phyloP scores from a whole-genome alignment of 2,329 filamentous ascomycete species.

The Hymenoscyphus fructigenus region DNA sequence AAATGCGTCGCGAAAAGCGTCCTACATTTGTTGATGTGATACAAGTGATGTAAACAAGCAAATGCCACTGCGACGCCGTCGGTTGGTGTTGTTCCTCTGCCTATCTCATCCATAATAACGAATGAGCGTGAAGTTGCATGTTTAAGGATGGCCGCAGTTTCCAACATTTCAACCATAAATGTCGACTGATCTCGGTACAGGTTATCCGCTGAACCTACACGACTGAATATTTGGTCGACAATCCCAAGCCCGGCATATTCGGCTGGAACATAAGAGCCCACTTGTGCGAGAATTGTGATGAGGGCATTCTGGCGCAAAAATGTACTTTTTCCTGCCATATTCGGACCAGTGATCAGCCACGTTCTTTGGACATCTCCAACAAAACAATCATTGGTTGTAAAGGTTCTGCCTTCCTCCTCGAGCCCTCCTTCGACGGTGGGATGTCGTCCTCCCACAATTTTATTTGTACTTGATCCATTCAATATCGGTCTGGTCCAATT shows the following conservation, averaged over 20 bases:
- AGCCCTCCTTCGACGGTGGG: constrained; percentile 88
- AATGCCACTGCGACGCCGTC: constrained; percentile 90
- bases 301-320: constrained; percentile 94
- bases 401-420: constrained; percentile 73
- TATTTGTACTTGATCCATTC: constrained; percentile 63
- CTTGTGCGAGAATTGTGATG: constrained; percentile 89
- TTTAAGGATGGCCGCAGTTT: constrained; percentile 87
- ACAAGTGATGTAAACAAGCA: constrained; percentile 82
- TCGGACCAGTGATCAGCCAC: constrained; percentile 77
- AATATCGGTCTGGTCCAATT: constrained; percentile 72
- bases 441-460: constrained; percentile 83
- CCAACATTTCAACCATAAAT: constrained; percentile 99
- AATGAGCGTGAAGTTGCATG: constrained; percentile 82
- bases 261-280: constrained; percentile 89
- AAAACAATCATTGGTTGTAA: constrained; percentile 83
- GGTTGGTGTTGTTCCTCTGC: constrained; percentile 87
- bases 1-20: constrained; percentile 96
- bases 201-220: constrained; percentile 91
- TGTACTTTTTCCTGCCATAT: constrained; percentile 97
- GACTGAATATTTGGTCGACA: constrained; percentile 94
- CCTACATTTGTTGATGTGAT: constrained; percentile 72
- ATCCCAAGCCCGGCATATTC: constrained; percentile 81
- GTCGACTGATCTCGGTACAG: constrained; percentile 94
- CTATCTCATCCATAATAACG: constrained; percentile 98
- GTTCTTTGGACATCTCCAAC: constrained; percentile 67